Percentiles rank a stretch among this genome's conserved stretches.
phyloP scores from a whole-genome alignment of 2,329 filamentous ascomycete genomes.

The Ophiostoma ulmi region DNA sequence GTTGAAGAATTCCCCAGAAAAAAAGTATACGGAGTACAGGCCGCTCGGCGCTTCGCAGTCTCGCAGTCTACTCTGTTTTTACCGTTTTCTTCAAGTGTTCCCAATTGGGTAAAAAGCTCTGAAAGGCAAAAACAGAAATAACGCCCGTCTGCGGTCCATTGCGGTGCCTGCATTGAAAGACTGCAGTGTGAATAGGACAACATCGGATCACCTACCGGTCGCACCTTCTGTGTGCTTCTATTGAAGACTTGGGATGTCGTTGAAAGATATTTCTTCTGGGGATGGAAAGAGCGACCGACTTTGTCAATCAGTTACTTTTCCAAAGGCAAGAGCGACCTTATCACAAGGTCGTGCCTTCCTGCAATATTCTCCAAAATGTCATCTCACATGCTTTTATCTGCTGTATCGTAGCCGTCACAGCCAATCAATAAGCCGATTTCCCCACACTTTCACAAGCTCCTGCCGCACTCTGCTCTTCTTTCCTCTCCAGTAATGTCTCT shows the following conservation, averaged over 20 bases:
- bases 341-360: not conserved
- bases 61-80: slow-evolving; percentile 11
- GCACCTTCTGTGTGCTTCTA: not conserved
- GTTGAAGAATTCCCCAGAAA: not conserved
- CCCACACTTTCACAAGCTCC: slow-evolving; percentile 34
- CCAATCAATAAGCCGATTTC: slow-evolving; percentile 28
- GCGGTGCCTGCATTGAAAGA: not conserved
- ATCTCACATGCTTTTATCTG: slow-evolving; percentile 21
- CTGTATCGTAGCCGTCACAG: not conserved
- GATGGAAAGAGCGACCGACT: not conserved
- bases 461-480: slow-evolving; percentile 13
- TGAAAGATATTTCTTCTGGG: not conserved
- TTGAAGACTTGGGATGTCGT: not conserved
- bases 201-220: not conserved
- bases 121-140: not conserved
- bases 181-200: not conserved
- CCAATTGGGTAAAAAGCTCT: slow-evolving; percentile 20
- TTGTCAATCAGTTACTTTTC: not conserved
- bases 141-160: not conserved
- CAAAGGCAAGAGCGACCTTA: not conserved
- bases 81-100: slow-evolving; percentile 23
- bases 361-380: not conserved
- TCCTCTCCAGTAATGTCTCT: slow-evolving; percentile 1
- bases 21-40: not conserved
- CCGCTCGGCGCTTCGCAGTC: slow-evolving; percentile 9